phyloP scores from a whole-genome alignment of 1,139 yeast species.

The Sugiyamaella neomexicana region DNA sequence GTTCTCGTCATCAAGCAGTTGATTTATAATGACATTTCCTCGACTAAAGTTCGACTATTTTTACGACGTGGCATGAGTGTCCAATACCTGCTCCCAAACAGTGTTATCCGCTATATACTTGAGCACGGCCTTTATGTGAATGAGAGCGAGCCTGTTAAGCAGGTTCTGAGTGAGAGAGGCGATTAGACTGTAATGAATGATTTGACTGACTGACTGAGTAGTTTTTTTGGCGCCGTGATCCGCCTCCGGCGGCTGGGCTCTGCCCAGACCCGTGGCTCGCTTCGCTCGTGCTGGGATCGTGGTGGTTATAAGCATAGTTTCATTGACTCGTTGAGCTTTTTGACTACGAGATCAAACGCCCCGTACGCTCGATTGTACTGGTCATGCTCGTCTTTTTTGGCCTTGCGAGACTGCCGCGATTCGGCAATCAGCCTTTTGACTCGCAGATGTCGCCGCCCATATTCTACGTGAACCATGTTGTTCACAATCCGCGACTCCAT shows the following conservation, averaged over 20 bases:
- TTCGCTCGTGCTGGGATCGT: neutral
- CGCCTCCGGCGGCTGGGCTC: constrained; percentile 1
- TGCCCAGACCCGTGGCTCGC: neutral
- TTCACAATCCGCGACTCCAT: constrained; percentile 24
- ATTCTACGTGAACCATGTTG: constrained; percentile 25
- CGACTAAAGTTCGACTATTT: constrained; percentile 90
- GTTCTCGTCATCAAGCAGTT: constrained; percentile 92
- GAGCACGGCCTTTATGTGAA: constrained; percentile 82
- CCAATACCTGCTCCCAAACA: constrained; percentile 88
- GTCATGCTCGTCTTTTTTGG: neutral
- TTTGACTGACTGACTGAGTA: neutral
- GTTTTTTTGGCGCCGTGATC: neutral
- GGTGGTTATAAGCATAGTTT: constrained; percentile 18
- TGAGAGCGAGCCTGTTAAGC: constrained; percentile 91
- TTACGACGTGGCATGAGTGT: constrained; percentile 95
- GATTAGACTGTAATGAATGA: constrained; percentile 25
- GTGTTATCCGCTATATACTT: constrained; percentile 91
- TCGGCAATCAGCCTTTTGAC: constrained; percentile 13
- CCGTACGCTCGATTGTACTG: constrained; percentile 14
- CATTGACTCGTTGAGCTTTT: constrained; percentile 22
- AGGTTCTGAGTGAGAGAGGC: constrained; percentile 57
- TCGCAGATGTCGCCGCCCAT: constrained; percentile 15
- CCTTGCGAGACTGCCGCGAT: neutral
- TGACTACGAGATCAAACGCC: constrained; percentile 19
- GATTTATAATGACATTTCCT: constrained; percentile 92